Conservation (phyloP, 306 rosid species). For the Cyamopsis tetragonoloba region DNA sequence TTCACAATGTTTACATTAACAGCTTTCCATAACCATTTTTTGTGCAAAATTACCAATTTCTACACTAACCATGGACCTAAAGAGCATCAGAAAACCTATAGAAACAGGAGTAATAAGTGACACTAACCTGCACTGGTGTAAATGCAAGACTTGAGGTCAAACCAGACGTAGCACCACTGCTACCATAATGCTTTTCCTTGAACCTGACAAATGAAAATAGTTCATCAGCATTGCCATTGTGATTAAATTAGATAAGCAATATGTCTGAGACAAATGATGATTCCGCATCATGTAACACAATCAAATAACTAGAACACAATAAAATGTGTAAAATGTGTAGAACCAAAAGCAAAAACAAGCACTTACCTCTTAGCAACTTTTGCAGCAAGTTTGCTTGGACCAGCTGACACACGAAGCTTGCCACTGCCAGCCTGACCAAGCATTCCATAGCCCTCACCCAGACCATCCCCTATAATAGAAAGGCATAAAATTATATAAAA, state of each 20-base stretch:
- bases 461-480: constrained; percentile 72
- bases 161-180: constrained; percentile 94
- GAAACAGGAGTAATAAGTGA: not conserved
- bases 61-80: not conserved
- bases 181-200: constrained; percentile 82
- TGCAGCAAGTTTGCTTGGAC: constrained; percentile 86
- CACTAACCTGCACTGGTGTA: constrained; percentile 91
- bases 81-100: not conserved
- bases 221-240: not conserved
- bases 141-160: constrained; percentile 89
- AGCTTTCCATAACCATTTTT: not conserved
- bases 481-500: constrained; percentile 23
- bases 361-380: constrained; percentile 85
- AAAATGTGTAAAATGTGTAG: not conserved
- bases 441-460: constrained; percentile 99
- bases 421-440: constrained; percentile 99
- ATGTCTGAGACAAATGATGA: not conserved
- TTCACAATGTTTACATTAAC: not conserved
- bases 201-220: constrained; percentile 49
- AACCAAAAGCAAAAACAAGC: constrained; percentile 4
- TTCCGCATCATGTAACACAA: not conserved
- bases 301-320: not conserved
- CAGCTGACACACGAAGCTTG: constrained; percentile 85
- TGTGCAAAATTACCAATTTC: not conserved
- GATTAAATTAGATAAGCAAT: constrained; percentile 1